Percentiles rank a stretch among this genome's conserved stretches.
Evolutionary conservation across 345 rosid genomes (phyloP).

Genomic region (Cochlearia excelsa): DNA sequence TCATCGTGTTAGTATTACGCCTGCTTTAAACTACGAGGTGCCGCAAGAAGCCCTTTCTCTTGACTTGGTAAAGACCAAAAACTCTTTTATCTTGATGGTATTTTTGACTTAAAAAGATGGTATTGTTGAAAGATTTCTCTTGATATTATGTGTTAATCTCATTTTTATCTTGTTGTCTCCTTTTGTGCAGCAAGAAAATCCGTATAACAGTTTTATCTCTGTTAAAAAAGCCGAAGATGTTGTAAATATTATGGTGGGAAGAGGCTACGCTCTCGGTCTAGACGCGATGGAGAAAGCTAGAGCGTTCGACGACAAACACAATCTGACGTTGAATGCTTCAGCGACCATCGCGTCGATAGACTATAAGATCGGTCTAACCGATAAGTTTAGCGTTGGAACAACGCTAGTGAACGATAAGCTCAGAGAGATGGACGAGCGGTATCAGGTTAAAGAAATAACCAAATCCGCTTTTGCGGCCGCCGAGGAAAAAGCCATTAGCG

Average conservation of each 20-base stretch:
- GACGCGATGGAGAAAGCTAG: conserved; percentile 79
- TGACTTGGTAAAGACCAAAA: conserved; percentile 32
- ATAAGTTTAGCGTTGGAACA: conserved; percentile 75
- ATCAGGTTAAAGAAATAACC: conserved; percentile 89
- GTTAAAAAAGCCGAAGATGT: conserved; percentile 84
- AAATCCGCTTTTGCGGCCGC: conserved; percentile 83
- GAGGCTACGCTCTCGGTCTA: conserved; percentile 80
- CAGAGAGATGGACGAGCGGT: conserved; percentile 82
- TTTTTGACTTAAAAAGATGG: too few species aligned
- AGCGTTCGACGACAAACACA: too few species aligned
- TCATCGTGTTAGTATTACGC: conserved; percentile 57
- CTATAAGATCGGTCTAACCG: conserved; percentile 72
- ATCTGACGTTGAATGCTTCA: too few species aligned
- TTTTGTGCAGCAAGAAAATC: conserved; percentile 42
- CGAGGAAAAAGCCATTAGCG: conserved; percentile 71
- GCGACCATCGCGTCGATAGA: conserved; percentile 36
- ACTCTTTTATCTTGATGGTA: too few species aligned
- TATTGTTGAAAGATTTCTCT: too few species aligned
- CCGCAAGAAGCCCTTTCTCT: conserved; percentile 71
- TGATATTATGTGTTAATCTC: neutral
- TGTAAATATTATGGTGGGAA: conserved; percentile 81
- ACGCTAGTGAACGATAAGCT: conserved; percentile 67
- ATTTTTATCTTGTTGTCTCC: conserved; percentile 10
- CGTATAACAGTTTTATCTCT: conserved; percentile 57
- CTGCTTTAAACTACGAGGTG: conserved; percentile 66